Base-by-base conservation (phyloP, 225 moss, liverwort and hornwort species). In the Polytrichum commune region DNA sequence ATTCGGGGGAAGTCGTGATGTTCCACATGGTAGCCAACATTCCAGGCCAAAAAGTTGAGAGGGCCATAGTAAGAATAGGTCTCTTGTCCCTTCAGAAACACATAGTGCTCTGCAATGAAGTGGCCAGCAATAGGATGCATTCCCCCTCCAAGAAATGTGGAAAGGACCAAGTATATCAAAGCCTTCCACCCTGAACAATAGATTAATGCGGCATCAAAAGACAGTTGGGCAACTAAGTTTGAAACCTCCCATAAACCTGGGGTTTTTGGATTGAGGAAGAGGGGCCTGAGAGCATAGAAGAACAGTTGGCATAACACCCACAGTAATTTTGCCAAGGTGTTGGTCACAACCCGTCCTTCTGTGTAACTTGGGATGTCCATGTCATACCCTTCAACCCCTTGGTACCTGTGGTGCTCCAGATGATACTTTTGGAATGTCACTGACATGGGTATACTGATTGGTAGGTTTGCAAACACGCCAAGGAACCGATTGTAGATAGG, bases 341-440 rank as follows among this genome's bases (percentile, higher is more conserved):
- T 89, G 61, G 87, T 95, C 77, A 98, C 98, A 67, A 93, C 79
- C 61, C 76, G 82, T 38, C 94, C 98, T 81, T 98, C 98, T 1
- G 84, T 88, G n/a, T 89, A 90, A 73, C 86, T 91, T 27, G 98
- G 98, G 62, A 98, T 93, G 65, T 98, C 98, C 98, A 98, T 98
- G 66, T 98, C 98, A 78, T 92, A 81, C 16, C 98, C 95, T 75
- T 98, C 84, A 25, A 98, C 98, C 70, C 98, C 98, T 83, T 94
- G 95, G 71, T 88, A 93, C 64, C 93, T 84, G 28, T 98, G 98
- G 71, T 98, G 98, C 67, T 98, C 95, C 30, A 98, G 83, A 71
- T 98, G 98, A 71, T 98, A 98, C 78, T 98, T 98, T 70, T 98
- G 95, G 69, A 98, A 98, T 19, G 98, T 98, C 29, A 98, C 85